Conservation (phyloP, 2,329 filamentous ascomycete species). For the Cordyceps pruinosa region DNA sequence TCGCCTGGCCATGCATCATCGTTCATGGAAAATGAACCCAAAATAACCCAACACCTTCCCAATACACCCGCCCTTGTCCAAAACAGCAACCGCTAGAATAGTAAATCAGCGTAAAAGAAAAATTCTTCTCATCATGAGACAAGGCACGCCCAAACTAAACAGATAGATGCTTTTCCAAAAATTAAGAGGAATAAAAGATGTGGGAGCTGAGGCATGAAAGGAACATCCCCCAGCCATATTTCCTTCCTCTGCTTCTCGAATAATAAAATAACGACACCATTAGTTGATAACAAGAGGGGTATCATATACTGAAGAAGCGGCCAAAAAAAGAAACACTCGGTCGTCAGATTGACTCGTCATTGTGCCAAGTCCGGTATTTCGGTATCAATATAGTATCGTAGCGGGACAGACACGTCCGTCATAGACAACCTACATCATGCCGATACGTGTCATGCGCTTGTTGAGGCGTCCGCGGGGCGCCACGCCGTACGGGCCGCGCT, state of each 20-base stretch:
- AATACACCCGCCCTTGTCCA: too few species aligned
- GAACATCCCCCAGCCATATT: neutral
- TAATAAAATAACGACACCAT: neutral
- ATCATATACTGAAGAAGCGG: neutral
- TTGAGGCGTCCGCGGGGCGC: constrained; percentile 35
- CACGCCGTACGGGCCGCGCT: constrained; percentile 16
- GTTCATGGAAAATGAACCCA: too few species aligned
- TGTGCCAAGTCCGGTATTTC: neutral
- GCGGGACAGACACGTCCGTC: neutral
- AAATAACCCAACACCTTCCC: too few species aligned
- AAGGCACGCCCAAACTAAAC: neutral
- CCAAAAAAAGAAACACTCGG: too few species aligned
- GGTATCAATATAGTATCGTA: neutral
- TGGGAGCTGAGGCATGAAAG: too few species aligned
- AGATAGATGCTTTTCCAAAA: neutral
- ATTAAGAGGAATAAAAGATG: neutral
- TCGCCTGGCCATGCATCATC: too few species aligned
- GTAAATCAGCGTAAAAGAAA: neutral
- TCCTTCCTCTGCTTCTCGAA: neutral
- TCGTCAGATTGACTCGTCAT: neutral
- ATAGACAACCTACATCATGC: constrained; percentile 42
- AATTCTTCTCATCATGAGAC: neutral
- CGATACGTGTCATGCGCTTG: constrained; percentile 55
- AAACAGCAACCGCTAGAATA: neutral
- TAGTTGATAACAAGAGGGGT: neutral